Evolutionary conservation across 2,329 filamentous ascomycete genomes (phyloP).

Genomic region (Zalaria sp.): DNA sequence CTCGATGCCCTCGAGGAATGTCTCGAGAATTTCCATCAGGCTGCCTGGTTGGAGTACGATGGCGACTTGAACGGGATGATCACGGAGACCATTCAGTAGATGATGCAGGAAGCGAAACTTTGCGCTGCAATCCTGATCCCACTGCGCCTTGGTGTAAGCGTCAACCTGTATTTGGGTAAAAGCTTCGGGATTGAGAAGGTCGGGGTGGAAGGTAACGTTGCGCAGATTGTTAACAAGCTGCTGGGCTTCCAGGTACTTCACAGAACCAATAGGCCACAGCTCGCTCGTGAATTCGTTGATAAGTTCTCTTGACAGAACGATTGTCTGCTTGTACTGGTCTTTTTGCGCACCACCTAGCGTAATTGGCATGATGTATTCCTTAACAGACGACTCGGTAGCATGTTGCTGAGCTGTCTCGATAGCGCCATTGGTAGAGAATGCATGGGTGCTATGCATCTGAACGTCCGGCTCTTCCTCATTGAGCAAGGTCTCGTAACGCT

Average conservation of each 20-base stretch:
- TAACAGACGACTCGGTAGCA: neutral
- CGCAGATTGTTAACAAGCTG: conserved; percentile 12
- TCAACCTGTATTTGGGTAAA: conserved; percentile 13
- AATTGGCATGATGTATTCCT: conserved; percentile 14
- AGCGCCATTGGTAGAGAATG: neutral
- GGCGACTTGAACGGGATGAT: conserved; percentile 13
- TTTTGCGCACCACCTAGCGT: conserved; percentile 15
- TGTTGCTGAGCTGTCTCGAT: neutral
- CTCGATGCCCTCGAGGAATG: conserved; percentile 15
- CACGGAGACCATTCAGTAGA: conserved; percentile 14
- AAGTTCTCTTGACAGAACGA: conserved; percentile 9
- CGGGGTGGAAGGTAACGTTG: conserved; percentile 10
- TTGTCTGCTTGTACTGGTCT: conserved; percentile 15
- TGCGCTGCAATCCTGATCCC: conserved; percentile 19
- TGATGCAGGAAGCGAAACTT: conserved; percentile 22
- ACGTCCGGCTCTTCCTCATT: conserved; percentile 10
- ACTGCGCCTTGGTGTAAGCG: conserved; percentile 15
- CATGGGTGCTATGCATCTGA: neutral
- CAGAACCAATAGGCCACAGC: conserved; percentile 3
- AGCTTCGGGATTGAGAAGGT: conserved; percentile 19
- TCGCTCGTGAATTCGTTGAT: conserved; percentile 11
- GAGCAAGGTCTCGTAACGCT: conserved; percentile 18
- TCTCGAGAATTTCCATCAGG: conserved; percentile 17
- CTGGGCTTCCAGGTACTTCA: conserved; percentile 1
- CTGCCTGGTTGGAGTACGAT: conserved; percentile 15